Base-by-base conservation (phyloP, 2,329 filamentous ascomycete genomes). In the Arthrobotrys sinensis region DNA sequence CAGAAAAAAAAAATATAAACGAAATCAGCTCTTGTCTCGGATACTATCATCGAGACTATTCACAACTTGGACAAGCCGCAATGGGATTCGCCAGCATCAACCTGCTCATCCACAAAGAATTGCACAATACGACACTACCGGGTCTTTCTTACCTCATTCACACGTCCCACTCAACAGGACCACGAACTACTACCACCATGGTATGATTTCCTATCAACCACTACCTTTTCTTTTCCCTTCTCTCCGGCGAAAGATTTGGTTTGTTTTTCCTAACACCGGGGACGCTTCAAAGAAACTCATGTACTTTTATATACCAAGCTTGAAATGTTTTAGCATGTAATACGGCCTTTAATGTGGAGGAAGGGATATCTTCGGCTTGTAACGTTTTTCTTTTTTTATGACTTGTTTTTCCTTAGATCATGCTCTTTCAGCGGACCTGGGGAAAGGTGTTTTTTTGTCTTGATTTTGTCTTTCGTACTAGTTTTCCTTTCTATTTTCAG, bases 271-370 rank as follows among this genome's bases (percentile, higher is more conserved):
- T 62, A 10, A 52, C 53, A 43, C 43, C 52, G 70, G 70, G 32
- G 63, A 66, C 32, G 46, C 36, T 48, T 2, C 21, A 63, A 66
- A 53, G 60, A 64, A 68, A 75, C 50, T 55, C 63, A 75, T 75
- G 70, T 75, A 75, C 53, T 75, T 75, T 75, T 75, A 75, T 75
- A 63, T 53, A 75, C 52, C 62, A 62, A 63, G 43, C 40, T 46
- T 24, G 36, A 50, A 12, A 50, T 21, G 24, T 60, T 38, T 63
- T 68, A 75, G 70, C 70, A 75, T 75, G 70, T 68, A 67, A 62
- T 67, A 63, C 52, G 43, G 24, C 43, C 43, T 71, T 68, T 75
- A 75, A 75, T 75, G 70, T 43, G 63, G 63, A 53, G 70, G 70
- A 66, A 46, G 36, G 36, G 32, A 32, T 53, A 53, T 43, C 50